Percentiles rank a stretch among this genome's conserved stretches.
These are phyloP conservation scores for Bruguiera hainesii DNA, from an alignment of 441 rosid genomes.

Conservation along the genomic window DNA sequence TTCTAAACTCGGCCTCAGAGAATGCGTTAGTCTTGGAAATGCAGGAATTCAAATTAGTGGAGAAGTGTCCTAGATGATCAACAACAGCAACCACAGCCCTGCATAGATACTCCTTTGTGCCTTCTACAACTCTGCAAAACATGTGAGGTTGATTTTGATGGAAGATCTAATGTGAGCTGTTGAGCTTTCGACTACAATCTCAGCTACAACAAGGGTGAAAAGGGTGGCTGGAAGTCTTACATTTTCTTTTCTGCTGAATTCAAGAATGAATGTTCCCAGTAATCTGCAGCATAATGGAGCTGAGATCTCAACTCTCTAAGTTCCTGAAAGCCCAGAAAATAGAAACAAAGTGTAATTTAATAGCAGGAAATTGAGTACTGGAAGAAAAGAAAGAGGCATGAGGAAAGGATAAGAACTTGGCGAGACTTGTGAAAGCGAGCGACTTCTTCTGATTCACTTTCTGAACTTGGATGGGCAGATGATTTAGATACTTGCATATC, in stretches of 20 bases:
- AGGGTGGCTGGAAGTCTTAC: conserved; percentile 29
- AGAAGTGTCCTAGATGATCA: conserved; percentile 66
- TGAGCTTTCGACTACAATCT: too few relatives aligned
- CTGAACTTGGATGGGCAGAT: conserved; percentile 18
- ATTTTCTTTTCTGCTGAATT: conserved; percentile 37
- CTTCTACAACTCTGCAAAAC: conserved; percentile 45
- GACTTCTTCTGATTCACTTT: conserved; percentile 24
- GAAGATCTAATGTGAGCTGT: too few relatives aligned
- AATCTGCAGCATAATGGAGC: conserved; percentile 65
- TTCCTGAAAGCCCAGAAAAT: conserved; percentile 33
- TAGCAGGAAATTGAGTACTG: background rate
- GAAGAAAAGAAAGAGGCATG: background rate
- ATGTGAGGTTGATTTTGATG: too few relatives aligned
- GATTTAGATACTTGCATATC: conserved; percentile 26
- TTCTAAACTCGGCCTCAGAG: conserved; percentile 49
- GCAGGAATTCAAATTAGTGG: conserved; percentile 39
- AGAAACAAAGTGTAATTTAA: background rate
- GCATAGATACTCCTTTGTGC: conserved; percentile 62
- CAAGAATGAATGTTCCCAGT: conserved; percentile 51
- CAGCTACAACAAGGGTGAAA: background rate
- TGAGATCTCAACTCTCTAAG: conserved; percentile 62
- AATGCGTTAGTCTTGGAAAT: conserved; percentile 32
- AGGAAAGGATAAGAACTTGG: conserved; percentile 26
- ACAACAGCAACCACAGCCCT: conserved; percentile 56
- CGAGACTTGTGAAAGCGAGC: conserved; percentile 50